A percentile compares a stretch with the other conserved stretches of the same genome.
These are phyloP conservation scores for Mychonastes homosphaera DNA, from an alignment of 139 green algal genomes.

Conservation along the genomic window DNA sequence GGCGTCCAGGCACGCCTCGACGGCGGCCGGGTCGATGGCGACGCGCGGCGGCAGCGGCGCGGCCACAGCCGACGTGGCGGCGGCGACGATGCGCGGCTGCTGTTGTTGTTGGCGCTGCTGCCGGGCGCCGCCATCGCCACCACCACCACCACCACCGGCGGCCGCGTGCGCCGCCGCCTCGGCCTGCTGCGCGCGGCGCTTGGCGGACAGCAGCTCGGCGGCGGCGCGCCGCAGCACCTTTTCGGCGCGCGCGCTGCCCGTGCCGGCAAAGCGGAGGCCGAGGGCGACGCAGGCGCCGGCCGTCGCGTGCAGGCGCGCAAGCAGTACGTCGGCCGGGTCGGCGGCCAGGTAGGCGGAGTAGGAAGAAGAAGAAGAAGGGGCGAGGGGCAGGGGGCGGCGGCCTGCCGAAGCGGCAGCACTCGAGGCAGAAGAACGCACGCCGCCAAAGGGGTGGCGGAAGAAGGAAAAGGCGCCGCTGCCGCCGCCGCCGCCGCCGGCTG, in stretches of 20 bases:
- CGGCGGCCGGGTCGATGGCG: conserved; percentile 27
- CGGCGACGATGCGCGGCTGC: conserved; percentile 9
- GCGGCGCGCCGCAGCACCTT: conserved; percentile 44
- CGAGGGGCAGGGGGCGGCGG: no score
- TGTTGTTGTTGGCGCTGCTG: no score
- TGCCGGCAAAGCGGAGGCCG: conserved; percentile 78
- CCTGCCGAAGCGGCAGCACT: no score
- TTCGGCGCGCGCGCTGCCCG: conserved; percentile 28
- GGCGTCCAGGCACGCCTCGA: conserved; percentile 52
- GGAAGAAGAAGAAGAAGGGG: no score
- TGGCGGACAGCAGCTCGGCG: conserved; percentile 56
- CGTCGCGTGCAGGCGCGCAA: conserved; percentile 32
- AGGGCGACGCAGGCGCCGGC: conserved; percentile 77
- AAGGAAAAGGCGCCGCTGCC: neutral
- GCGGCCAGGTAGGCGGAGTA: no score
- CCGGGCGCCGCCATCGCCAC: conserved; percentile 9
- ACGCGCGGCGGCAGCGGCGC: conserved; percentile 6
- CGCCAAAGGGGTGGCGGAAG: no score
- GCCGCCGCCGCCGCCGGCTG: neutral
- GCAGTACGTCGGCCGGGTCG: conserved; percentile 11
- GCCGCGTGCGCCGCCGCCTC: conserved; percentile 10
- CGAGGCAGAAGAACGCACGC: no score
- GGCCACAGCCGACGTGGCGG: neutral
- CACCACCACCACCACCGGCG: neutral
- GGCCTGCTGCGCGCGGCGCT: conserved; percentile 40